phyloP scores from a whole-genome alignment of 2,329 filamentous ascomycete genomes.

The Penicillium sclerotiorum region DNA sequence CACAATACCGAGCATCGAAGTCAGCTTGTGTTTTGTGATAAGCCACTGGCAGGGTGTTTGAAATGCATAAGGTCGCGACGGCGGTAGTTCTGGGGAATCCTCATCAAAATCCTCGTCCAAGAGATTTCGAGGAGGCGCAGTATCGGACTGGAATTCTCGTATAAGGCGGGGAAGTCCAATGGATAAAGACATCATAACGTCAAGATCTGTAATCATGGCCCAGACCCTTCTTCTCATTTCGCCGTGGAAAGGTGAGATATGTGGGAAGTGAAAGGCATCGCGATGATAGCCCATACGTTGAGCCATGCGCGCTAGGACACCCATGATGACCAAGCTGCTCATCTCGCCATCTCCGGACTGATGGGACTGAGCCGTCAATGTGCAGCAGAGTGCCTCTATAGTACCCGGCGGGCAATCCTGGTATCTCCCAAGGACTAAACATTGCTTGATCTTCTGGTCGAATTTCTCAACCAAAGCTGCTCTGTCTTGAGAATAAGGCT shows the following conservation, averaged over 20 bases:
- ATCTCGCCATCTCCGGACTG: neutral
- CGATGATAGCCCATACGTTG: conserved; percentile 64
- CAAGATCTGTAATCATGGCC: conserved; percentile 53
- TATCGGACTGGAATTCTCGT: conserved; percentile 61
- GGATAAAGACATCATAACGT: conserved; percentile 63
- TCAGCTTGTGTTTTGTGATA: conserved; percentile 36
- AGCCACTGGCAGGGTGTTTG: conserved; percentile 49
- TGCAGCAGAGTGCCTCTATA: conserved; percentile 9
- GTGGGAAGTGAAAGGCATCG: conserved; percentile 55
- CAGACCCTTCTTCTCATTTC: conserved; percentile 51
- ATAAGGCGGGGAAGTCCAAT: conserved; percentile 65
- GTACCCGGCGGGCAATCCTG: conserved; percentile 9
- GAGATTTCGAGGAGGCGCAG: conserved; percentile 58
- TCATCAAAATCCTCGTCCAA: conserved; percentile 62
- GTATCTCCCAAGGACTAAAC: conserved; percentile 9
- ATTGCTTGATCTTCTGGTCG: conserved; percentile 44
- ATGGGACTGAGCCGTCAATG: conserved; percentile 4
- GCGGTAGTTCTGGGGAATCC: conserved; percentile 53
- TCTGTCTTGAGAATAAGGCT: neutral
- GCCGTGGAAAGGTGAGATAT: conserved; percentile 57
- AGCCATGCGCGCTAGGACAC: conserved; percentile 53
- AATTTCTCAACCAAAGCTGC: conserved; percentile 42
- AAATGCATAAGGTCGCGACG: conserved; percentile 53
- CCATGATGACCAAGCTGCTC: conserved; percentile 36
- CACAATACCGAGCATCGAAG: conserved; percentile 34